These are phyloP conservation scores for Tricholoma matsutake DNA, from an alignment of 768 basidiomycete species.

Conservation along the genomic window DNA sequence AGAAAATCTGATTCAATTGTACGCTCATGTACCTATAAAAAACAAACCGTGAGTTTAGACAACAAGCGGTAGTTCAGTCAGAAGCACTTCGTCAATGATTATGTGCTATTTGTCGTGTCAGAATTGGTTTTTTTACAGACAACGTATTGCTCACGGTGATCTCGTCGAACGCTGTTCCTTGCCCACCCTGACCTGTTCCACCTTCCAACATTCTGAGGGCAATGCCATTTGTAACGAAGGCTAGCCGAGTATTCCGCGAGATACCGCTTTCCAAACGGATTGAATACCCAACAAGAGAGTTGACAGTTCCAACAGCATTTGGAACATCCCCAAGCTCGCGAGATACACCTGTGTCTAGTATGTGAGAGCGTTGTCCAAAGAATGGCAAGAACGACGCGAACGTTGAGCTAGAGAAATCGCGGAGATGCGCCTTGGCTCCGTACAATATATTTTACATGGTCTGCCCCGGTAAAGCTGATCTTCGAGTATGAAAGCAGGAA, in stretches of 20 bases:
- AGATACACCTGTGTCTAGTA: constrained; percentile 55
- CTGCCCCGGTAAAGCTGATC: constrained; percentile 78
- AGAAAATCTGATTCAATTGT: constrained; percentile 98
- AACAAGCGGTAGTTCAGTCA: not conserved
- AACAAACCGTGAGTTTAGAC: constrained; percentile 1
- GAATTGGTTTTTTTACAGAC: not conserved
- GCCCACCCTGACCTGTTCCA: constrained; percentile 63
- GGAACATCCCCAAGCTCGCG: constrained; percentile 86
- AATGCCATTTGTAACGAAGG: constrained; percentile 93
- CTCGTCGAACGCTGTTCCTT: constrained; percentile 86
- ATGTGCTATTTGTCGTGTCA: constrained; percentile 61
- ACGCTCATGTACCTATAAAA: constrained; percentile 81
- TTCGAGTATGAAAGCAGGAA: constrained; percentile 92
- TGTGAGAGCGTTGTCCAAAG: constrained; percentile 3
- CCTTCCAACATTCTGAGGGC: constrained; percentile 96
- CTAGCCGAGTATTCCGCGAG: constrained; percentile 70
- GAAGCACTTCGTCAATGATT: constrained; percentile 85
- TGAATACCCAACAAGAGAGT: constrained; percentile 89
- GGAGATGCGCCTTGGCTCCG: constrained; percentile 93
- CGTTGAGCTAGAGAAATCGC: constrained; percentile 94
- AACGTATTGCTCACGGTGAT: constrained; percentile 64
- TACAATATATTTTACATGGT: constrained; percentile 89
- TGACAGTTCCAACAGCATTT: constrained; percentile 69
- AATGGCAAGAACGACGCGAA: constrained; percentile 14
- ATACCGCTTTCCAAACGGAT: constrained; percentile 90